phyloP scores from a whole-genome alignment of 768 basidiomycete species.

The Pleurotus pulmonarius region DNA sequence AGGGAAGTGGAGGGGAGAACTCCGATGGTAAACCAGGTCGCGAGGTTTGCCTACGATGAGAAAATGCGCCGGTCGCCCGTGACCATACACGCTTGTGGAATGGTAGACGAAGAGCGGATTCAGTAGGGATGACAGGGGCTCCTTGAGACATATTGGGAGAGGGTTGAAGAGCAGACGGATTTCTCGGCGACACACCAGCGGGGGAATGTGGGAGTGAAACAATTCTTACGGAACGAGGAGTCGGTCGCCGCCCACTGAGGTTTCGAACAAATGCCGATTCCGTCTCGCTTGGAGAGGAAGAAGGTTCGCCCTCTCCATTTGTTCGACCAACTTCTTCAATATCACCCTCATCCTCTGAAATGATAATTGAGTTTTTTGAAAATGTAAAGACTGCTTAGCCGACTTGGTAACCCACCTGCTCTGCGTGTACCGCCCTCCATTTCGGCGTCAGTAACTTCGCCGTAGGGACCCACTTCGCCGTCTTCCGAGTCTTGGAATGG shows the following conservation, averaged over 20 bases:
- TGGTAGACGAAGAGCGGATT: constrained; percentile 27
- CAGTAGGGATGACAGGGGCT: constrained; percentile 19
- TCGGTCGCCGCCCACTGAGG: constrained; percentile 68
- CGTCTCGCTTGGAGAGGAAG: constrained; percentile 43
- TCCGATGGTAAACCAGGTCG: not conserved
- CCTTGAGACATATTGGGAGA: not conserved
- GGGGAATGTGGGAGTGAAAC: constrained; percentile 62
- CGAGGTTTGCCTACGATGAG: not conserved
- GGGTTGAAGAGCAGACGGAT: not conserved
- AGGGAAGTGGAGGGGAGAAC: not conserved
- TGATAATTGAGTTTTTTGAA: too few relatives aligned
- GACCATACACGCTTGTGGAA: constrained; percentile 53
- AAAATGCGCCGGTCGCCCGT: constrained; percentile 41
- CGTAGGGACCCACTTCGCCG: not conserved
- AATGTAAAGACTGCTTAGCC: too few relatives aligned
- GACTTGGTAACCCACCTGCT: too few relatives aligned
- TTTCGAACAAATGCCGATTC: constrained; percentile 30
- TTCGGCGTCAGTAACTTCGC: constrained; percentile 3
- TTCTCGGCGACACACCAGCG: constrained; percentile 5
- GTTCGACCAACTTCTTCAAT: constrained; percentile 2
- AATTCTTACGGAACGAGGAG: constrained; percentile 79
- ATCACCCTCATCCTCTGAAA: not conserved
- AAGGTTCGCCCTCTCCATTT: constrained; percentile 48
- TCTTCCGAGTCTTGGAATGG: constrained; percentile 5
- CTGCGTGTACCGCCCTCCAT: not conserved